Base-by-base conservation (phyloP, 768 basidiomycete genomes). In the Strobilomyces echinocephalus region DNA sequence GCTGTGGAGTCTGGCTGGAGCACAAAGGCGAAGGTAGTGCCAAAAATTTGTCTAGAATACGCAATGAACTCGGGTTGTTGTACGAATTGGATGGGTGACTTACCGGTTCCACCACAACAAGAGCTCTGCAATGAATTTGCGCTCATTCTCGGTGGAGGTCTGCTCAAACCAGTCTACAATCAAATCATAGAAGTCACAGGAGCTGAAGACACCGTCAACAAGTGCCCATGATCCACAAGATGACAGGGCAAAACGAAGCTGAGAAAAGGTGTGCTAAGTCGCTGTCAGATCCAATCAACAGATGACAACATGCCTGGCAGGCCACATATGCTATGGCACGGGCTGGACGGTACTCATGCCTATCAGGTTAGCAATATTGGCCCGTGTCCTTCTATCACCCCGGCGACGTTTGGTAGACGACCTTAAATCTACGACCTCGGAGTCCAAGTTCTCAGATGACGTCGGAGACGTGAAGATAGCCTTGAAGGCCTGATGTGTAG, bases 261-360 rank as follows among this genome's bases (percentile, higher is more conserved):
- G 24, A 26, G 12, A 4, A 21, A 42, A n/a, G n/a, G n/a, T n/a
- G 12, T 42, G 10, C 20, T 18, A 1, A 24, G 10, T 26, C 11
- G 9, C 5, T 21, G n/a, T n/a, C n/a, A n/a, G n/a, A n/a, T n/a
- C n/a, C 34, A 8, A 18, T 15, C 4, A 10, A 3, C n/a, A 3
- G 21, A 15, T 6, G 10, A 2, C 1, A 10, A 38, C 15, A 1
- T 47, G 41, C 47, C 47, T 54, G 53, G 34, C 34, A 54, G n/a
- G 53, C 47, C 18, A 47, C 42, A 31, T 55, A 55, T 11, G 54
- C 54, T 20, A 55, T 55, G 36, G 49, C 44, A 26, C 18, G n/a
- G 44, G 44, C n/a, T 45, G 30, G 20, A 45, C 44, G 11, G 30
- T 45, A 8, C 26, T 24, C 45, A 55, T 50, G 20, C 47, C 38